Evolutionary conservation across 257 asterid genomes (phyloP).

Genomic region (Solanum lycopersicoides): DNA sequence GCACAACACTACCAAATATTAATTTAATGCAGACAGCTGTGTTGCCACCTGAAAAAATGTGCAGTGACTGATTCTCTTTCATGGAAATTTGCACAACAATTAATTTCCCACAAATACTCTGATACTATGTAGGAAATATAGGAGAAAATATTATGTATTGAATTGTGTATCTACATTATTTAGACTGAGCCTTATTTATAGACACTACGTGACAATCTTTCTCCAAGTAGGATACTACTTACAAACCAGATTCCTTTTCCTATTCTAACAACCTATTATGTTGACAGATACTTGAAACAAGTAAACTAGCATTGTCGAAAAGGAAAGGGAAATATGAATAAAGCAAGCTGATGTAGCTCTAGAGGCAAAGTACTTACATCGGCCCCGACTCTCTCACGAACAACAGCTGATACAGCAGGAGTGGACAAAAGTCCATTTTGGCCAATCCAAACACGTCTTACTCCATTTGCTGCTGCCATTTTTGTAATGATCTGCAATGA

Average conservation of each 20-base stretch:
- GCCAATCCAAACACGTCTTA: slow-evolving; percentile 94
- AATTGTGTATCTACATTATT: background rate
- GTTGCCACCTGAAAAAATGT: background rate
- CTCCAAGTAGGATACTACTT: background rate
- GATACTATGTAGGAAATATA: background rate
- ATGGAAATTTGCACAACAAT: background rate
- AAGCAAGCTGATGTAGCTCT: background rate
- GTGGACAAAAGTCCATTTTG: slow-evolving; percentile 86
- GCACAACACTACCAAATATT: background rate
- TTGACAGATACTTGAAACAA: background rate
- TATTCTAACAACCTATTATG: background rate
- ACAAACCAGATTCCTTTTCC: background rate
- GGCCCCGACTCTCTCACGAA: slow-evolving; percentile 75
- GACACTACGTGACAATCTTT: background rate
- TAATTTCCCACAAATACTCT: background rate
- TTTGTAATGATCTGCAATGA: slow-evolving; percentile 66
- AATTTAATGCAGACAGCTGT: background rate
- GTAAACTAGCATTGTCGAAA: background rate
- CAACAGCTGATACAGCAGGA: slow-evolving; percentile 90
- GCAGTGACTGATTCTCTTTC: background rate
- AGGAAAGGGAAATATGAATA: slow-evolving; percentile 5
- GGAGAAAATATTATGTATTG: background rate
- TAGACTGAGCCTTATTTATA: too few relatives aligned
- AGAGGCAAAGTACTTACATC: slow-evolving; percentile 44
- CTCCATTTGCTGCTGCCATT: slow-evolving; percentile 98